Evolutionary conservation across 2,329 filamentous ascomycete species (phyloP).

Genomic region (Fusarium piperis): DNA sequence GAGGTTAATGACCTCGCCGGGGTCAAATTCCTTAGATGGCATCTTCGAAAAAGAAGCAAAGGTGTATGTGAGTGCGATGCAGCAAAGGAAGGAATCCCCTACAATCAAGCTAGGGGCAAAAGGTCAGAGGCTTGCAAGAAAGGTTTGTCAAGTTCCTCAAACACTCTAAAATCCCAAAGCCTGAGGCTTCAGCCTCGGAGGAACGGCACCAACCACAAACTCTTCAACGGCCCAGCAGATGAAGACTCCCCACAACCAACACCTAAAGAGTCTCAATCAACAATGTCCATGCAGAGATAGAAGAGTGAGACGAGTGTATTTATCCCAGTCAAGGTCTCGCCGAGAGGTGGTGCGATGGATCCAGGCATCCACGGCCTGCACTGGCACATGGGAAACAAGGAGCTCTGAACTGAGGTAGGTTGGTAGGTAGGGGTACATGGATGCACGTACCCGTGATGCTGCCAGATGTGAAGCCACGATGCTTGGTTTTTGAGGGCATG

Average conservation of each 20-base stretch:
- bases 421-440: slow-evolving; percentile 2
- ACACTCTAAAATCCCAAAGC: neutral
- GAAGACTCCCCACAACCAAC: neutral
- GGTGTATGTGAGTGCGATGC: neutral
- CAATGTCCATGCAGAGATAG: slow-evolving; percentile 3
- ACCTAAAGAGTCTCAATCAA: slow-evolving; percentile 24
- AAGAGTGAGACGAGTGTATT: neutral
- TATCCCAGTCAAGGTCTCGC: slow-evolving; percentile 18
- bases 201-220: slow-evolving; percentile 10
- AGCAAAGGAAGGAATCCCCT: neutral
- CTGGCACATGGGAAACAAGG: slow-evolving; percentile 14
- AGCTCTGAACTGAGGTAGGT: slow-evolving; percentile 1
- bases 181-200: slow-evolving; percentile 3
- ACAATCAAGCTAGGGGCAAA: neutral
- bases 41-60: slow-evolving; percentile 14
- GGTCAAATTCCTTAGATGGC: slow-evolving; percentile 29
- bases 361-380: slow-evolving; percentile 15
- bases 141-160: neutral
- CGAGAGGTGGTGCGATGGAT: slow-evolving; percentile 18
- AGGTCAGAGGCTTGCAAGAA: neutral
- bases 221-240: slow-evolving; percentile 13
- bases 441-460: slow-evolving; percentile 25
- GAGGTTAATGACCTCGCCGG: slow-evolving; percentile 38
- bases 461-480: neutral
- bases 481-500: neutral